Evolutionary conservation across 2,329 filamentous ascomycete genomes (phyloP).

Genomic region (Herpomyces periplanetae): DNA sequence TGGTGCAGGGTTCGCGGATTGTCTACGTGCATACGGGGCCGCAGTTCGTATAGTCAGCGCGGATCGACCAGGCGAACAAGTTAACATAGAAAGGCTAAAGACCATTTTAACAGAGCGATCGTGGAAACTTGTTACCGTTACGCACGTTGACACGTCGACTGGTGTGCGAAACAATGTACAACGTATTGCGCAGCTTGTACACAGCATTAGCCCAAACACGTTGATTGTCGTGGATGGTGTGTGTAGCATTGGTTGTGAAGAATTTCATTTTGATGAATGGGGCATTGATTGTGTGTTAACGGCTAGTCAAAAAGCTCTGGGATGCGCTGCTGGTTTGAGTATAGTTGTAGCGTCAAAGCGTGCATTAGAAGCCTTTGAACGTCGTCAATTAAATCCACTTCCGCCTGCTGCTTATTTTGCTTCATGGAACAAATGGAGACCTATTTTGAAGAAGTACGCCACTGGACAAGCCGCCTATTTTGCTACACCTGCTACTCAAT

Average conservation of each 20-base stretch:
- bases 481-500: conserved; percentile 71
- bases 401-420: conserved; percentile 75
- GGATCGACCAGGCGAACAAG: conserved; percentile 46
- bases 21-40: conserved; percentile 58
- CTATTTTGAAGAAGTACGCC: conserved; percentile 97
- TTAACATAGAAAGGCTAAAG: conserved; percentile 57
- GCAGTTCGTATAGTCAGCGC: conserved; percentile 64
- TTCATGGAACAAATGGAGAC: conserved; percentile 85
- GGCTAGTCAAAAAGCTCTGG: conserved; percentile 84
- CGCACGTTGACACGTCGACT: conserved; percentile 87
- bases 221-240: conserved; percentile 77
- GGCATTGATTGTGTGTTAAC: conserved; percentile 67
- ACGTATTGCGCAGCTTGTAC: conserved; percentile 39
- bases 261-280: conserved; percentile 87
- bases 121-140: conserved; percentile 79
- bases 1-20: conserved; percentile 69
- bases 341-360: conserved; percentile 75
- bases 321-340: conserved; percentile 63
- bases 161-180: conserved; percentile 76
- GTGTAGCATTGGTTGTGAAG: conserved; percentile 79
- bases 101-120: conserved; percentile 57
- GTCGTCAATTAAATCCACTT: conserved; percentile 36
- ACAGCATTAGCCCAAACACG: conserved; percentile 55
- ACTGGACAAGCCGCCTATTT: conserved; percentile 93
- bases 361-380: conserved; percentile 41